Conservation (phyloP, 352 stramenopile genomes). For the Phytophthora lateralis region DNA sequence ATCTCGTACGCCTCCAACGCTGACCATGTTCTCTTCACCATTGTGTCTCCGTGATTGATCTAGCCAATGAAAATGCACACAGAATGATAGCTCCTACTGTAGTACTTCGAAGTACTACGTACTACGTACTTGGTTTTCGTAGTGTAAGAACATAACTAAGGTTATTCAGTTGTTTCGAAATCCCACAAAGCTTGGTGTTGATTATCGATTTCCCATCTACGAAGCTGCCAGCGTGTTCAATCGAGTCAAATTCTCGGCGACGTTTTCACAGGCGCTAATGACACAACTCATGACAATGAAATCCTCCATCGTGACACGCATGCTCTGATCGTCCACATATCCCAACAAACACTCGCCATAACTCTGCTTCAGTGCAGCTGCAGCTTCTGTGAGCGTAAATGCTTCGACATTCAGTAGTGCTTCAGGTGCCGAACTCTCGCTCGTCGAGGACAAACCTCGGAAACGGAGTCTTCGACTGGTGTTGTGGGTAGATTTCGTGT, state of each 20-base stretch:
- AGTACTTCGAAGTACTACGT: no score
- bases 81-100: no score
- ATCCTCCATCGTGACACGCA: conserved; percentile 60
- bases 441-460: conserved; percentile 31
- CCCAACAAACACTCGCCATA: conserved; percentile 64
- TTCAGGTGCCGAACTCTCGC: conserved; percentile 43
- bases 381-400: conserved; percentile 62
- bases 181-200: background rate
- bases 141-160: no score
- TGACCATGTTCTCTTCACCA: no score
- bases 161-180: no score
- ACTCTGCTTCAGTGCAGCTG: conserved; percentile 47
- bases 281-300: conserved; percentile 79
- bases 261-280: conserved; percentile 61
- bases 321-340: conserved; percentile 33
- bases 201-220: conserved; percentile 12
- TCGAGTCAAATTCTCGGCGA: conserved; percentile 58
- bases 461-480: conserved; percentile 27
- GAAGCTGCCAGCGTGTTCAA: conserved; percentile 67
- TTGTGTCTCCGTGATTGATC: no score
- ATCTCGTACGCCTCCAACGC: no score
- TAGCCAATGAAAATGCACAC: no score
- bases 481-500: conserved; percentile 4
- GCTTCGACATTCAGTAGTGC: conserved; percentile 62
- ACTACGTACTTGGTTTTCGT: no score